Evolutionary conservation across 768 basidiomycete species (phyloP).

Genomic region (Amylocystis lapponica): DNA sequence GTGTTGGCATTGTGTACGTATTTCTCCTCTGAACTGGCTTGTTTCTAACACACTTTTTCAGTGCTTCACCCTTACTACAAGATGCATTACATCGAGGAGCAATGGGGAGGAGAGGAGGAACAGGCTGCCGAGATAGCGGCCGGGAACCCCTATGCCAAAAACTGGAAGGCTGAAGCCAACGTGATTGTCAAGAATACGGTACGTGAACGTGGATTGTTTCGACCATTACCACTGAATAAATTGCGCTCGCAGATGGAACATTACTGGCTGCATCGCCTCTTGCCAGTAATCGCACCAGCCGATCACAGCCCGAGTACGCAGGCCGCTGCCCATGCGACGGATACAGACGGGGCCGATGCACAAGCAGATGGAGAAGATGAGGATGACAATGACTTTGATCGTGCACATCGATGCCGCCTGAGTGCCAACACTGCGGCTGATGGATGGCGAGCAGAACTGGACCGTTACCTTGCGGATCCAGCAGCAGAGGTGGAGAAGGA

Average conservation of each 20-base stretch:
- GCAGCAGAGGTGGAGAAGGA: conserved; percentile 7
- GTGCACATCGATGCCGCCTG: no score
- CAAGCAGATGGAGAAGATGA: no score
- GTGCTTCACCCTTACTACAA: conserved; percentile 26
- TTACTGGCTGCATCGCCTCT: no score
- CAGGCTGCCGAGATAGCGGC: not conserved
- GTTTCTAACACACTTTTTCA: conserved; percentile 2
- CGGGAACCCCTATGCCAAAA: not conserved
- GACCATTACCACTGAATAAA: no score
- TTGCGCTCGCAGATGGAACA: no score
- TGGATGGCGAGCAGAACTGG: conserved; percentile 7
- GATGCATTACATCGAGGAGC: not conserved
- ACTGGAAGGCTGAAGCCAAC: not conserved
- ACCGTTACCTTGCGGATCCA: conserved; percentile 12
- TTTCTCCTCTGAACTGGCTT: not conserved
- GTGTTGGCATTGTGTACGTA: conserved; percentile 23
- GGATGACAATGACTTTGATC: no score
- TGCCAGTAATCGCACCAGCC: no score
- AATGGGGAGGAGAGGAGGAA: conserved; percentile 2
- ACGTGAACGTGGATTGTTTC: no score
- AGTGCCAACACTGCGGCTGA: no score
- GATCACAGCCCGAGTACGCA: no score
- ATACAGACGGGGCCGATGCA: no score
- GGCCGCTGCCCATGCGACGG: no score
- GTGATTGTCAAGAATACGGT: not conserved